A percentile compares a stretch with the other conserved stretches of the same genome.
Conservation (phyloP, 2,329 filamentous ascomycete species). For the Tympanopsis confertula region DNA sequence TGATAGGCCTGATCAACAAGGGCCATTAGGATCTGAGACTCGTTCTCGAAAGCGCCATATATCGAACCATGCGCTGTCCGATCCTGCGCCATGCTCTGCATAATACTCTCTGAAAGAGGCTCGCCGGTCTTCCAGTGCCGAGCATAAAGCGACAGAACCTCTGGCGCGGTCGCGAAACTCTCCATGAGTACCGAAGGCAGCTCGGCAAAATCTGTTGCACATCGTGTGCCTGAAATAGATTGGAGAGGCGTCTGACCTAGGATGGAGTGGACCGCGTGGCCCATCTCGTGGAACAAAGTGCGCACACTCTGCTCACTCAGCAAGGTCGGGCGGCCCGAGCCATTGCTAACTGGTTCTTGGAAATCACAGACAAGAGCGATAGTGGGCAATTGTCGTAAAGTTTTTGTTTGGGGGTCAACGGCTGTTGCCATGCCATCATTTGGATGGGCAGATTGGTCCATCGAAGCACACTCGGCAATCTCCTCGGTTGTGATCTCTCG, state of each 20-base stretch:
- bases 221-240: conserved; percentile 86
- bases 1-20: conserved; percentile 89
- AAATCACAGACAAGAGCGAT: conserved; percentile 96
- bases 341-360: conserved; percentile 25
- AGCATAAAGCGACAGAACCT: conserved; percentile 75
- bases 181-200: conserved; percentile 95
- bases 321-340: conserved; percentile 46
- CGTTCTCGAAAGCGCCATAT: conserved; percentile 50
- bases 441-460: conserved; percentile 40
- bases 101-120: conserved; percentile 64
- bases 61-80: conserved; percentile 55
- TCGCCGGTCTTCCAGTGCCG: conserved; percentile 81
- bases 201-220: conserved; percentile 92
- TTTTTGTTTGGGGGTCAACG: conserved; percentile 42
- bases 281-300: conserved; percentile 98
- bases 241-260: conserved; percentile 84
- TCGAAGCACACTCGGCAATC: conserved; percentile 47
- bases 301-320: conserved; percentile 78
- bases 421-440: conserved; percentile 74
- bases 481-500: conserved; percentile 71
- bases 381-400: conserved; percentile 79
- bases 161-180: conserved; percentile 78
- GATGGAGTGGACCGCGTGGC: conserved; percentile 89
- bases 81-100: conserved; percentile 59
- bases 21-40: conserved; percentile 79